Evolutionary conservation across 139 green algal genomes (phyloP).

Genomic region (Picochlorum sp.): DNA sequence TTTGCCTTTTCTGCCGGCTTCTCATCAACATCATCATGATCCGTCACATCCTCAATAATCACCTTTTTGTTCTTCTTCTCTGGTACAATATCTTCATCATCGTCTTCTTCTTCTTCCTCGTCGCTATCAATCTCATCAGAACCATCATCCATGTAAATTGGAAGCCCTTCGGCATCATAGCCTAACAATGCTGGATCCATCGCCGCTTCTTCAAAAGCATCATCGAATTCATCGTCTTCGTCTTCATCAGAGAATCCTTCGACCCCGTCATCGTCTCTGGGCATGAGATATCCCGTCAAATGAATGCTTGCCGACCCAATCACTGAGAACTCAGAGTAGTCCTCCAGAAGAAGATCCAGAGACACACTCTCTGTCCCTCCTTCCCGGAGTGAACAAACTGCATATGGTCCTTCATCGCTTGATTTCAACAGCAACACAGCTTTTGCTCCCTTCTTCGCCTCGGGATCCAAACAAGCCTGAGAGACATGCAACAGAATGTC

Average conservation of each 20-base stretch:
- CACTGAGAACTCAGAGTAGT: constrained; percentile 72
- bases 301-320: constrained; percentile 48
- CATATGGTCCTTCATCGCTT: constrained; percentile 25
- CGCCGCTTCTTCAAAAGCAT: background rate
- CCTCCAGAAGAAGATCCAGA: constrained; percentile 65
- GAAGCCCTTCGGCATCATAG: constrained; percentile 11
- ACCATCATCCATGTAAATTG: constrained; percentile 18
- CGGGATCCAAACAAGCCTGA: constrained; percentile 41
- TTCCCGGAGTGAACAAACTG: constrained; percentile 49
- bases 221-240: constrained; percentile 3
- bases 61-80: background rate
- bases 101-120: constrained; percentile 13
- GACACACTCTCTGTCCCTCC: constrained; percentile 41
- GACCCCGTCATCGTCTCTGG: constrained; percentile 29
- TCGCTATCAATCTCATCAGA: constrained; percentile 9
- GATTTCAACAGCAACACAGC: constrained; percentile 29
- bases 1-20: constrained; percentile 11
- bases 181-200: background rate
- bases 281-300: constrained; percentile 71
- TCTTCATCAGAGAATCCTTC: constrained; percentile 13
- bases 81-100: background rate
- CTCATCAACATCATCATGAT: constrained; percentile 18
- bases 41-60: constrained; percentile 6
- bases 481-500: constrained; percentile 53
- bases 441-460: constrained; percentile 9